Evolutionary conservation across 495 filamentous ascomycete genomes (phyloP), one percentile per base, ranked within the genome.

Genomic region (Clohesyomyces aquaticus): DNA sequence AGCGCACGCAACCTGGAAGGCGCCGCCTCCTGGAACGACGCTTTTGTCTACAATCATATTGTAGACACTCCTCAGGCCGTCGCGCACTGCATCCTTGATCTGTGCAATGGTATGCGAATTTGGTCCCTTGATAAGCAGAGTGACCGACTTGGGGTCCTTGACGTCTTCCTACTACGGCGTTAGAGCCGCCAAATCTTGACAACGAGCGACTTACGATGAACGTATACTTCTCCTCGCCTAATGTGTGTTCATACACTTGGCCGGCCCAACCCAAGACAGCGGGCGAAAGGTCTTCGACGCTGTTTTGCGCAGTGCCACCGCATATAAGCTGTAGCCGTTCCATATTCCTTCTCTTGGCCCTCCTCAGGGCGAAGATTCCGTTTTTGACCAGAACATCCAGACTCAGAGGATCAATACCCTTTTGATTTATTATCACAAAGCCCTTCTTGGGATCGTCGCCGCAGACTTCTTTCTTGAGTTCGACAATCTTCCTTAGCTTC

Each of bases 71-170:
- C 94, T 83, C 50, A 98, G 80, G 51, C 94, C 95, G 73, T 98
- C 94, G 26, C 94, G 88, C n/a, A 98, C 94, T 4, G 94, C 94
- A 75, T 98, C 94, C 61, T 90, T 93, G 59, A 98, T 90, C 73
- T 98, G 94, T 26, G 87, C 87, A 71, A 98, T 98, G 48, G 95
- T 98, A 77, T 98, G 94, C 70, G 85, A 80, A 77, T 98, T 98
- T 42, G 94, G 94, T 6, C 94, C 94, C 81, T 98, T 98, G 80
- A 98, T 97, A 57, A 98, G 82, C 12, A 98, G 80, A 19, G 94
- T 98, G n/a, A 98, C 95, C 4, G 95, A 97, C 80, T 98, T 98
- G 52, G 94, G 90, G 52, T 98, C 90, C 82, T 96, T 98, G 67
- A 98, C 94, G 60, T 98, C 95, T 76, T 98, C 95, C 77, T 80